Evolutionary conservation across 441 rosid species (phyloP), one percentile per base, ranked within the genome.

Genomic region (Cnidoscolus chayamansa): DNA sequence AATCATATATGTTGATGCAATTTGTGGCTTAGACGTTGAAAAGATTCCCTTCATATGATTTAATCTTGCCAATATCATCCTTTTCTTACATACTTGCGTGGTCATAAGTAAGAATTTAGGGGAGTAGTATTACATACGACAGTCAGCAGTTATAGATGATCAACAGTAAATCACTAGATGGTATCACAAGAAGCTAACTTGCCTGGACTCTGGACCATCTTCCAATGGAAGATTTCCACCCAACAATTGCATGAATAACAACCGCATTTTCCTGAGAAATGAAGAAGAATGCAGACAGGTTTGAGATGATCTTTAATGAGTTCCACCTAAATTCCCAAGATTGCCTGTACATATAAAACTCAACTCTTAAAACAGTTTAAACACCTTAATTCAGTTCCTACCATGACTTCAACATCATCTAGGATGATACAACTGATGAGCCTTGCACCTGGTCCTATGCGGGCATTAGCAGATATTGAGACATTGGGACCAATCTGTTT

Each of bases 141-240:
- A 2, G 30, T n/a, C 15, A 63, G 1, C 43, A 37, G 0, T 48
- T 19, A 4, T 17, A 43, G 55, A 53, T 64, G 6, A 11, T n/a
- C 15, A 63, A 6, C 30, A 50, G 0, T 48, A 20, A 9, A 32
- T 54, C 58, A 30, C 17, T 20, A 48, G 4, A 53, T 64, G 67
- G 57, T 75, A 53, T 75, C 25, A 43, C 40, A 40, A 51, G 68
- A 77, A n/a, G 50, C 9, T 66, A 71, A 82, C 93, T 84, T 85
- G 80, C 97, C 98, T 94, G 98, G 74, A 94, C 95, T 55, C 98
- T 89, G 51, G 98, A 88, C 98, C 98, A 94, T 86, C 86, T 88
- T 54, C 98, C 95, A 3, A 94, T 81, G 20, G 91, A 88, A 70
- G 98, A 94, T 72, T 90, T 94, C 98, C 98, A 94, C 54, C 97